Evolutionary conservation across 768 basidiomycete species (phyloP), one percentile per base, ranked within the genome.

Genomic region (Russula emetica): DNA sequence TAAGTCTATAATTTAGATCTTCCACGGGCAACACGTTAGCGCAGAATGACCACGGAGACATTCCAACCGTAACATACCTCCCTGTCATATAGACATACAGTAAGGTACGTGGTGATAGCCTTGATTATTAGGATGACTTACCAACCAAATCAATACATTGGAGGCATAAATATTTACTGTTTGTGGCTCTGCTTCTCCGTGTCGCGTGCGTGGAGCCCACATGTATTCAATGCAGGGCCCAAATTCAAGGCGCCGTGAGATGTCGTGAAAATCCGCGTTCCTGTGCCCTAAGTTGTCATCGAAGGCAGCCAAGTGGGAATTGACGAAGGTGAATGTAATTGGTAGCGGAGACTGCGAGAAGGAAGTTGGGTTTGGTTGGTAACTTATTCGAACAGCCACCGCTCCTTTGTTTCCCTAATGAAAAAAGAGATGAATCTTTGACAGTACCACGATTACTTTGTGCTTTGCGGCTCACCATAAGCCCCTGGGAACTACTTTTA

Each of bases 381-480:
- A 87, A 8, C 78, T 74, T 6, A 92, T 63, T 38, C 87, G 85
- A 47, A 90, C 68, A 2, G 86, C 89, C 6, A 83, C 83, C 7
- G 81, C 89, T 49, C 92, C 92, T 75, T 94, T 94, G 75, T 94
- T 94, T 32, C 90, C 91, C 90, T 92, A 61, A n/a, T 14, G 22
- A 61, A 58, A 42, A 60, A 40, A 20, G 38, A 42, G 18, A 50
- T 30, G 42, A 38, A n/a, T 32, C 30, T 5, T 36, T 6, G 59
- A 42, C 26, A 47, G n/a, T 24, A 61, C 22, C 13, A 22, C 2
- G n/a, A 49, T 30, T 24, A 32, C 26, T 49, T 32, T 14, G 14
- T 18, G 42, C 18, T 38, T 38, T 34, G 50, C 42, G 20, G 28
- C 67, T 28, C 49, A 57, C 49, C 42, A 66, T 50, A 60, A 36